A percentile compares a stretch with the other conserved stretches of the same genome.
Conservation (phyloP, 371 early-diverging fungal species). For the Actinomortierella ambigua region DNA sequence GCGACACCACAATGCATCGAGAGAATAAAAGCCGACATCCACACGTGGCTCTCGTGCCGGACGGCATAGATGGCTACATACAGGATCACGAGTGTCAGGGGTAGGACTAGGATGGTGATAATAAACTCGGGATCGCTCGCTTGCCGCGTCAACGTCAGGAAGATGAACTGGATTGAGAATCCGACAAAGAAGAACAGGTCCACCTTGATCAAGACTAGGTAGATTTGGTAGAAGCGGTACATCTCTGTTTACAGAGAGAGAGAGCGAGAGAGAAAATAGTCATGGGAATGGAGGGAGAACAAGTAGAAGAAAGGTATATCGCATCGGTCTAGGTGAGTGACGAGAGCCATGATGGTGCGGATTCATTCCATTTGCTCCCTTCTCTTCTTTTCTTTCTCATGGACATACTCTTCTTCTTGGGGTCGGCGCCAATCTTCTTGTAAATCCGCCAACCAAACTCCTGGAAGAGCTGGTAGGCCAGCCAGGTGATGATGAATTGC, state of each 20-base stretch:
- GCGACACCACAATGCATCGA: slow-evolving; percentile 72
- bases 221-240: slow-evolving; percentile 88
- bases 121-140: slow-evolving; percentile 62
- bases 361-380: too few species aligned
- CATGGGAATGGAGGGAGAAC: not conserved
- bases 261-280: not conserved
- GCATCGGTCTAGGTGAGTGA: not conserved
- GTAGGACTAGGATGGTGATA: slow-evolving; percentile 79
- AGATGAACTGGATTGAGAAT: slow-evolving; percentile 87
- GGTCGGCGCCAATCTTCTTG: slow-evolving; percentile 93
- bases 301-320: slow-evolving; percentile 1
- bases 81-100: slow-evolving; percentile 72
- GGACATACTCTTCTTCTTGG: slow-evolving; percentile 76
- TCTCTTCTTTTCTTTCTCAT: not conserved
- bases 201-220: slow-evolving; percentile 86
- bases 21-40: slow-evolving; percentile 71
- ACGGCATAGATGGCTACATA: slow-evolving; percentile 80
- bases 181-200: slow-evolving; percentile 89
- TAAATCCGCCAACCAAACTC: slow-evolving; percentile 96
- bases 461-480: slow-evolving; percentile 64
- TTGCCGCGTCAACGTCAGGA: slow-evolving; percentile 65
- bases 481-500: slow-evolving; percentile 24
- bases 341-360: not conserved
- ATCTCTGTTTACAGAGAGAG: slow-evolving; percentile 62
- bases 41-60: slow-evolving; percentile 61